Conservation (phyloP, 2,329 filamentous ascomycete genomes). For the Xylariaceae sp. region DNA sequence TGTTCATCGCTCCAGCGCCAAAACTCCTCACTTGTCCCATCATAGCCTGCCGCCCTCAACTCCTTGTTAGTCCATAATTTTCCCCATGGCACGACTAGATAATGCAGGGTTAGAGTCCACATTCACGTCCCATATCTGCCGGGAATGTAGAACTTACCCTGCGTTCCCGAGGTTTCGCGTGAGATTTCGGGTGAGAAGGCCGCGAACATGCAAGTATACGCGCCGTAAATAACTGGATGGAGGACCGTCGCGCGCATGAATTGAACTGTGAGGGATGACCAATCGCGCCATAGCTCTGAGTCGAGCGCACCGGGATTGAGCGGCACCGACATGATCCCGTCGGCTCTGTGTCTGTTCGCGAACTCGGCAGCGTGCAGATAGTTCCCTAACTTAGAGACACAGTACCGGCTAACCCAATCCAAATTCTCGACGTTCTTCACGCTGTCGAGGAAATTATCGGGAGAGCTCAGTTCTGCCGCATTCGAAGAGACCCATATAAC, state of each 20-base stretch:
- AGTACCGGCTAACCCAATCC: slow-evolving; percentile 12
- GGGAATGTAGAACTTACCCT: slow-evolving; percentile 5
- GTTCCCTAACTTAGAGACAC: slow-evolving; percentile 18
- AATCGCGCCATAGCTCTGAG: slow-evolving; percentile 14
- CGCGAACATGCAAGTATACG: slow-evolving; percentile 12
- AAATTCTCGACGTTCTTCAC: slow-evolving; percentile 17
- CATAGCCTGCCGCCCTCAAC: slow-evolving; percentile 34
- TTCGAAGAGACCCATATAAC: slow-evolving; percentile 20
- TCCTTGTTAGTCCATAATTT: slow-evolving; percentile 31
- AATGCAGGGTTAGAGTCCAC: neutral
- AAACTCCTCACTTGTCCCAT: slow-evolving; percentile 35
- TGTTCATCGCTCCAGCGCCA: slow-evolving; percentile 44
- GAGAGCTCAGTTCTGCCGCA: slow-evolving; percentile 6
- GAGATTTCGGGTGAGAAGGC: slow-evolving; percentile 13
- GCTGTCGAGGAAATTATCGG: slow-evolving; percentile 16
- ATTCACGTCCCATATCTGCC: neutral
- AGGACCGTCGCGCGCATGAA: slow-evolving; percentile 10
- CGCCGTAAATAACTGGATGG: slow-evolving; percentile 11
- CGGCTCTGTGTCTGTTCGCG: slow-evolving; percentile 9
- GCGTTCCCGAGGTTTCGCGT: slow-evolving; percentile 8
- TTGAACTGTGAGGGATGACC: neutral
- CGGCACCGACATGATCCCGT: slow-evolving; percentile 16
- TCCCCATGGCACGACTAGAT: slow-evolving; percentile 12
- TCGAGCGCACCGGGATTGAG: slow-evolving; percentile 16
- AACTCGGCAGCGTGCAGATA: slow-evolving; percentile 17